phyloP scores from a whole-genome alignment of 2,329 filamentous ascomycete species.

The Mariannaea elegans region DNA sequence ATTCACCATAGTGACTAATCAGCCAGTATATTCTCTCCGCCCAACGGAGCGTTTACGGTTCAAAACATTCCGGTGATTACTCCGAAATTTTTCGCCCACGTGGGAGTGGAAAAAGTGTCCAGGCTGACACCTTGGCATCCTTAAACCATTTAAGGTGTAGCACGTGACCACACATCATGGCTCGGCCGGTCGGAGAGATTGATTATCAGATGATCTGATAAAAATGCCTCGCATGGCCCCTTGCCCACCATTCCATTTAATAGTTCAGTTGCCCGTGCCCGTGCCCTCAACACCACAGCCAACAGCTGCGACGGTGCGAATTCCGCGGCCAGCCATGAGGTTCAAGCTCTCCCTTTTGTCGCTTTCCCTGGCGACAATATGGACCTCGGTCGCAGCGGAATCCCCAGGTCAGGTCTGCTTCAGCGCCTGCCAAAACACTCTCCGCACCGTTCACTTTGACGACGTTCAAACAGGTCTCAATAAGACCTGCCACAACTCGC shows the following conservation, averaged over 20 bases:
- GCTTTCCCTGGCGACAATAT: constrained; percentile 5
- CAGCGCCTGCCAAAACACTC: constrained; percentile 43
- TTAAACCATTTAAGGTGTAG: too few relatives aligned
- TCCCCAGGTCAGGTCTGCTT: constrained; percentile 42
- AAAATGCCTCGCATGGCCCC: constrained; percentile 21
- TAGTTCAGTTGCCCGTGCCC: not conserved
- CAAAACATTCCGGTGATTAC: too few relatives aligned
- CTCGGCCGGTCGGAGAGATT: not conserved
- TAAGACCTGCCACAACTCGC: constrained; percentile 42
- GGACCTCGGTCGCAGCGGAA: not conserved
- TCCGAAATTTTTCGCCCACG: too few relatives aligned
- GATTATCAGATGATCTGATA: constrained; percentile 45
- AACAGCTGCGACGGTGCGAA: too few relatives aligned
- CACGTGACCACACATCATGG: too few relatives aligned
- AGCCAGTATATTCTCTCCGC: too few relatives aligned
- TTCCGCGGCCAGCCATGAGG: constrained; percentile 31
- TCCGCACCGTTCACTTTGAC: constrained; percentile 43
- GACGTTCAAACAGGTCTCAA: constrained; percentile 38
- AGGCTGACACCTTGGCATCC: too few relatives aligned
- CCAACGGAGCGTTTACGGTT: too few relatives aligned
- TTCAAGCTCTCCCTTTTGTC: not conserved
- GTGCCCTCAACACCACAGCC: not conserved
- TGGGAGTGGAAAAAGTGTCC: too few relatives aligned
- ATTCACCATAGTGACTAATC: too few relatives aligned
- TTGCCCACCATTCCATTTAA: not conserved